These are phyloP conservation scores for Euphorbia corollata DNA, from an alignment of 441 rosid species.

Conservation along the genomic window DNA sequence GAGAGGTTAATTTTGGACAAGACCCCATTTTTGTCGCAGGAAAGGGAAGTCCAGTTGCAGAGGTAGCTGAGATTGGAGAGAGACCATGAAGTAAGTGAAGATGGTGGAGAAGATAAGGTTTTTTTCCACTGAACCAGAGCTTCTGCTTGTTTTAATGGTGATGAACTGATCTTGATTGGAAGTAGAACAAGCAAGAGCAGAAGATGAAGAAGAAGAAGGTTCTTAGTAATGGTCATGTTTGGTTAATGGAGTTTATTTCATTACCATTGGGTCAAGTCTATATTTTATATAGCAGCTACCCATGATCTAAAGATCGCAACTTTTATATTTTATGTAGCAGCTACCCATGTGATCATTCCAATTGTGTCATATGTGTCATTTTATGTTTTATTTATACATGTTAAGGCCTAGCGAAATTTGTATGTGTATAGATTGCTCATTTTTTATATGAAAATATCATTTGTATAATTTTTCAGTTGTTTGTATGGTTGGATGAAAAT, in stretches of 20 bases:
- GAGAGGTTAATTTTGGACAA: conserved; percentile 36
- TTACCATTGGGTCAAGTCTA: not conserved
- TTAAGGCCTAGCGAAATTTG: too few relatives aligned
- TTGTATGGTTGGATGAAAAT: too few relatives aligned
- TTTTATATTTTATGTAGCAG: too few relatives aligned
- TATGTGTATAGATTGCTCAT: too few relatives aligned
- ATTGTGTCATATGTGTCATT: too few relatives aligned
- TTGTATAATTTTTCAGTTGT: too few relatives aligned
- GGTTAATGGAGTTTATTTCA: not conserved
- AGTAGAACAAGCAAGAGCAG: conserved; percentile 24
- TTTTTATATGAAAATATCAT: too few relatives aligned
- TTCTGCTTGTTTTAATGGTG: conserved; percentile 42
- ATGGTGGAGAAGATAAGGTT: conserved; percentile 24
- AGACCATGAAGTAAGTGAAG: conserved; percentile 48
- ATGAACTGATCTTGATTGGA: conserved; percentile 28
- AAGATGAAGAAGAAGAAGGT: conserved; percentile 19
- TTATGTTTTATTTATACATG: too few relatives aligned
- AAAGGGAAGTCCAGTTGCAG: conserved; percentile 49
- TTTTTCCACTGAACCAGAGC: conserved; percentile 50
- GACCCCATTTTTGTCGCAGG: conserved; percentile 25
- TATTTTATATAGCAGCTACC: not conserved
- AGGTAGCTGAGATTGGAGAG: conserved; percentile 32
- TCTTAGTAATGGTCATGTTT: conserved; percentile 17
- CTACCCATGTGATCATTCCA: too few relatives aligned
- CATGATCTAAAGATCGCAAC: not conserved